Evolutionary conservation across 768 basidiomycete genomes (phyloP).

Genomic region (Atractiella rhizophila): DNA sequence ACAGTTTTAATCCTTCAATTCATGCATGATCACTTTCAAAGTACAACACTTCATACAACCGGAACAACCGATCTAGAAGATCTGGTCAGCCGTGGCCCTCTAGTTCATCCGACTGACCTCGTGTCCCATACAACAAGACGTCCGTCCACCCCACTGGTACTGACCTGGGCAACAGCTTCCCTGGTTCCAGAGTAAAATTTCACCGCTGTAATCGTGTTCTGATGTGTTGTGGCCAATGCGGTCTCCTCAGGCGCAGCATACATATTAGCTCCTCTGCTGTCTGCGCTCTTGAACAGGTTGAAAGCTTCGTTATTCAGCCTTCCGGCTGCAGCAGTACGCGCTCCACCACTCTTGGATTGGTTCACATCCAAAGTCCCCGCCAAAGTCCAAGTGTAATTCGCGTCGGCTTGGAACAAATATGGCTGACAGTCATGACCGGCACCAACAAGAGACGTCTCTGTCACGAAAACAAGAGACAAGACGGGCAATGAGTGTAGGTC

Average conservation of each 20-base stretch:
- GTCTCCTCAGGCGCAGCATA: conserved; percentile 30
- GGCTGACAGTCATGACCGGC: conserved; percentile 98
- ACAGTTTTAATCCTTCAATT: no score
- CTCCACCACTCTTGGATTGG: conserved; percentile 27
- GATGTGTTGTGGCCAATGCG: conserved; percentile 70
- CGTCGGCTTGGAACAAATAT: conserved; percentile 50
- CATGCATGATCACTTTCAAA: no score
- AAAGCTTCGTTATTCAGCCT: conserved; percentile 81
- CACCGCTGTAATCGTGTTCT: conserved; percentile 92
- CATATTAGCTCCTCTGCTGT: conserved; percentile 31
- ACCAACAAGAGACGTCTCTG: conserved; percentile 56
- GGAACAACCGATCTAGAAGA: no score
- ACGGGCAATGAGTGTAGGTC: conserved; percentile 53
- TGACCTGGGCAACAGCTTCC: conserved; percentile 44
- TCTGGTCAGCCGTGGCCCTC: no score
- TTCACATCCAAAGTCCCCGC: conserved; percentile 65
- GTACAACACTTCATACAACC: no score
- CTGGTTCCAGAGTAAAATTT: conserved; percentile 40
- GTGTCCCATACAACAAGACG: conserved; percentile 73
- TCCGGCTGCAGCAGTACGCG: conserved; percentile 30
- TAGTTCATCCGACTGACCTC: no score
- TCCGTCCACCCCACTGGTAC: conserved; percentile 83
- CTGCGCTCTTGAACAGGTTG: conserved; percentile 76
- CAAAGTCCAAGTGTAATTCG: conserved; percentile 44
- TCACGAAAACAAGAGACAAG: conserved; percentile 61